phyloP scores from a whole-genome alignment of 2,329 filamentous ascomycete species.

The Aspergillus fructus region DNA sequence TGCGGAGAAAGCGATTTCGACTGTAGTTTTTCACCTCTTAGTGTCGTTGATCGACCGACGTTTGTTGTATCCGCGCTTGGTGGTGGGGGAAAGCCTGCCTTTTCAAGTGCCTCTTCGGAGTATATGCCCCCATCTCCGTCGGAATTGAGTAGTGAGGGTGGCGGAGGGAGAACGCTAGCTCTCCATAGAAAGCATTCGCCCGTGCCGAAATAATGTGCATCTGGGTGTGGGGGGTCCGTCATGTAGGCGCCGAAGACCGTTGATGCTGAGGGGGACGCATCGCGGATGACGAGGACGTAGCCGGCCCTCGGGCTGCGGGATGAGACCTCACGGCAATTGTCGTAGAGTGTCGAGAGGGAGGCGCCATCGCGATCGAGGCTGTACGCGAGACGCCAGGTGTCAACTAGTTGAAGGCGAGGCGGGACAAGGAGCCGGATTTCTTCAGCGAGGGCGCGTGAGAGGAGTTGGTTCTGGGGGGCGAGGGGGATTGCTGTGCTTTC shows the following conservation, averaged over 20 bases:
- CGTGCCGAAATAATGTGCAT: constrained; percentile 86
- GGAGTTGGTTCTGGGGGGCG: constrained; percentile 46
- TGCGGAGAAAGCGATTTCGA: constrained; percentile 22
- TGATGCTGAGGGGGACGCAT: constrained; percentile 51
- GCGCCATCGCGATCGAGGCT: constrained; percentile 90
- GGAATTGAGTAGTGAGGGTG: constrained; percentile 12
- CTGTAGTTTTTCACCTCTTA: constrained; percentile 38
- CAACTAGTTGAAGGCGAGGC: constrained; percentile 78
- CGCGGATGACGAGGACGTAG: constrained; percentile 84
- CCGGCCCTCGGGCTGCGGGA: constrained; percentile 69
- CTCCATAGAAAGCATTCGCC: constrained; percentile 95
- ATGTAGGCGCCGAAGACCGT: constrained; percentile 87
- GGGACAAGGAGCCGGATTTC: constrained; percentile 90
- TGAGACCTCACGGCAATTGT: constrained; percentile 68
- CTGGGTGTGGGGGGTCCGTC: constrained; percentile 79
- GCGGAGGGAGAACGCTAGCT: constrained; percentile 61
- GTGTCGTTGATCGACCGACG: constrained; percentile 60
- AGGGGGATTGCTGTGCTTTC: constrained; percentile 49
- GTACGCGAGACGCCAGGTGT: constrained; percentile 84
- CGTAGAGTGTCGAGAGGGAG: constrained; percentile 81
- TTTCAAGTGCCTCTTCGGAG: constrained; percentile 46
- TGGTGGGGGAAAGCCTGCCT: constrained; percentile 64
- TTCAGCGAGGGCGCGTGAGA: constrained; percentile 75
- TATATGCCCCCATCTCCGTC: constrained; percentile 15
- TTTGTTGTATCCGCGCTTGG: constrained; percentile 67